Conservation (phyloP, 108 stramenopile species). For the Licmophora abbreviata region DNA sequence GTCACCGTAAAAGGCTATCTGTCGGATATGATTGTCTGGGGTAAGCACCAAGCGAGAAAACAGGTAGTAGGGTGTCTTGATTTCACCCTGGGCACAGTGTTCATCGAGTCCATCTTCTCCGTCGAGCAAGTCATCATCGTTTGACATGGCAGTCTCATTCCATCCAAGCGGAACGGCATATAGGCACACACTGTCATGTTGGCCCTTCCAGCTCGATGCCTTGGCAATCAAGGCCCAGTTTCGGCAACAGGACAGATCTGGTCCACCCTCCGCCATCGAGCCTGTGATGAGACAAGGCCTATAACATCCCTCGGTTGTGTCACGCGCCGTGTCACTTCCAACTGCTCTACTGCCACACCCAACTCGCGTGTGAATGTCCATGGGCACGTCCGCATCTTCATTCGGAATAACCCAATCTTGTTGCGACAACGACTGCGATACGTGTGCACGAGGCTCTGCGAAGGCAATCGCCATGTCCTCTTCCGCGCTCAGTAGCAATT, state of each 20-base stretch:
- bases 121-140: background rate
- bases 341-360: too few relatives aligned
- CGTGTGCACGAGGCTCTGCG: too few relatives aligned
- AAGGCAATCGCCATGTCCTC: too few relatives aligned
- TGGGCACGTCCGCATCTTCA: too few relatives aligned
- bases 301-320: too few relatives aligned
- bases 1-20: constrained; percentile 65
- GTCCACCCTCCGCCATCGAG: constrained; percentile 6
- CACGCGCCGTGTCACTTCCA: too few relatives aligned
- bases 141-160: constrained; percentile 2
- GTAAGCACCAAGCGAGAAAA: constrained; percentile 1
- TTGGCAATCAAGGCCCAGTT: constrained; percentile 50
- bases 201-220: background rate
- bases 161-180: constrained; percentile 42
- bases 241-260: constrained; percentile 15
- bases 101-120: background rate
- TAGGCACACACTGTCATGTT: constrained; percentile 23
- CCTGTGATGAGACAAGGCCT: too few relatives aligned
- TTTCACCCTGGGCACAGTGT: background rate
- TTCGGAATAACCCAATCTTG: too few relatives aligned
- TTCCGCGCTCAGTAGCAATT: too few relatives aligned
- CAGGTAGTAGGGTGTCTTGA: background rate
- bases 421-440: too few relatives aligned
- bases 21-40: constrained; percentile 14
- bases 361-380: too few relatives aligned